Conservation (phyloP, 2,329 filamentous ascomycete species). For the Claviceps digitariae region DNA sequence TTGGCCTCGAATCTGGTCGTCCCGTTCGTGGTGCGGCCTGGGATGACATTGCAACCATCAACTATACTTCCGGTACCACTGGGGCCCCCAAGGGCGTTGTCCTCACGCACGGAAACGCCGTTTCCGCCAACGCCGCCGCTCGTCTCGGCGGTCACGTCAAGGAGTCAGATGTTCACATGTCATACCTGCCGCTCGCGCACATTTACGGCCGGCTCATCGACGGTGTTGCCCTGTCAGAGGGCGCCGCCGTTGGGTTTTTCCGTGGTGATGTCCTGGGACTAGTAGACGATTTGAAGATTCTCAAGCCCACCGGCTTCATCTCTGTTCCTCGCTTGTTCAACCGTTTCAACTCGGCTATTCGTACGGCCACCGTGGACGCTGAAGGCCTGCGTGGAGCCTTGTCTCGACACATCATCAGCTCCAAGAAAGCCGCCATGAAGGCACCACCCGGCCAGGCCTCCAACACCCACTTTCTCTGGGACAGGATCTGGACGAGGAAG, state of each 20-base stretch:
- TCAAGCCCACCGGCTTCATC: constrained; percentile 70
- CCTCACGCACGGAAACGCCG: constrained; percentile 67
- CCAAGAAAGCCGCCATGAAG: constrained; percentile 69
- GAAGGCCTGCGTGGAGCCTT: constrained; percentile 69
- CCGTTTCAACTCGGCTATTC: constrained; percentile 73
- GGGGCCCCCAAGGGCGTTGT: constrained; percentile 73
- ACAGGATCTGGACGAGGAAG: constrained; percentile 84
- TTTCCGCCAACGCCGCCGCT: constrained; percentile 54
- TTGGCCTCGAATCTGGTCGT: constrained; percentile 58
- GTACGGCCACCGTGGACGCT: constrained; percentile 63
- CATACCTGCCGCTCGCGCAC: constrained; percentile 87
- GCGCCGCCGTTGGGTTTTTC: constrained; percentile 77
- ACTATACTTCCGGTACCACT: constrained; percentile 80
- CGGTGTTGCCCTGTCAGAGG: constrained; percentile 57
- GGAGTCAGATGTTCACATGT: constrained; percentile 52
- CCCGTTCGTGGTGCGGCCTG: constrained; percentile 58
- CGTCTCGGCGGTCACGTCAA: constrained; percentile 39
- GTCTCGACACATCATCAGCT: constrained; percentile 63
- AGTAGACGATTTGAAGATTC: constrained; percentile 79
- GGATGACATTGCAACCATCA: constrained; percentile 75
- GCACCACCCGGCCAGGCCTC: constrained; percentile 59
- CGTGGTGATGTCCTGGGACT: constrained; percentile 78
- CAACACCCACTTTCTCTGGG: constrained; percentile 65
- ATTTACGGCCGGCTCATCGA: constrained; percentile 84
- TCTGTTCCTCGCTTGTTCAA: constrained; percentile 90